Percentiles rank a stretch among this genome's conserved stretches.
phyloP scores from a whole-genome alignment of 257 asterid genomes.

The Lavandula angustifolia region DNA sequence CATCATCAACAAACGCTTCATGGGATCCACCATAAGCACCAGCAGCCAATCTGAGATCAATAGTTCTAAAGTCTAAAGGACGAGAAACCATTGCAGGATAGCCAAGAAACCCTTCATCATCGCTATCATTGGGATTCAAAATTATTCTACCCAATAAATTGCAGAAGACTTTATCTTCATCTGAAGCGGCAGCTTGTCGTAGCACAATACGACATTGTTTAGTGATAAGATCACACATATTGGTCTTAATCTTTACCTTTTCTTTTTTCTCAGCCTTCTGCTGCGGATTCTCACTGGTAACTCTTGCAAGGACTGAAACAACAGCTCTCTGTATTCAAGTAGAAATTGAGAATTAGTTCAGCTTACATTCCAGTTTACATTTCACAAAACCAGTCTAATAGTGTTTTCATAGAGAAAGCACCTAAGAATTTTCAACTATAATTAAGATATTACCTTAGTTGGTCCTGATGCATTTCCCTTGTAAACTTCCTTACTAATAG shows the following conservation, averaged over 20 bases:
- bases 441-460: conserved; percentile 69
- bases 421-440: conserved; percentile 17
- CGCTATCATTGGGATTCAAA: conserved; percentile 70
- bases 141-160: conserved; percentile 76
- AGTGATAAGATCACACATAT: conserved; percentile 61
- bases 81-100: conserved; percentile 93
- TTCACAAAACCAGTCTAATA: not conserved
- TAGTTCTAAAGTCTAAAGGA: conserved; percentile 87
- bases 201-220: conserved; percentile 89
- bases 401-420: conserved; percentile 10
- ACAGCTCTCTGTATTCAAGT: conserved; percentile 79
- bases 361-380: conserved; percentile 1
- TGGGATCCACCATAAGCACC: conserved; percentile 89
- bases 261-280: conserved; percentile 73
- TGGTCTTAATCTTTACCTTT: conserved; percentile 50
- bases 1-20: conserved; percentile 89
- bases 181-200: conserved; percentile 66
- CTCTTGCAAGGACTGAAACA: conserved; percentile 62
- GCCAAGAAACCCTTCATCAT: conserved; percentile 85
- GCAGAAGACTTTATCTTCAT: conserved; percentile 81
- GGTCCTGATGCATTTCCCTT: conserved; percentile 99
- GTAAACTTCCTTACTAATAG: conserved; percentile 93
- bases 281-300: conserved; percentile 53
- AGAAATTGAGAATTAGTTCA: conserved; percentile 28
- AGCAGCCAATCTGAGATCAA: conserved; percentile 89